Conservation (phyloP, 2,329 filamentous ascomycete genomes). For the Ambrosiella beaveri region DNA sequence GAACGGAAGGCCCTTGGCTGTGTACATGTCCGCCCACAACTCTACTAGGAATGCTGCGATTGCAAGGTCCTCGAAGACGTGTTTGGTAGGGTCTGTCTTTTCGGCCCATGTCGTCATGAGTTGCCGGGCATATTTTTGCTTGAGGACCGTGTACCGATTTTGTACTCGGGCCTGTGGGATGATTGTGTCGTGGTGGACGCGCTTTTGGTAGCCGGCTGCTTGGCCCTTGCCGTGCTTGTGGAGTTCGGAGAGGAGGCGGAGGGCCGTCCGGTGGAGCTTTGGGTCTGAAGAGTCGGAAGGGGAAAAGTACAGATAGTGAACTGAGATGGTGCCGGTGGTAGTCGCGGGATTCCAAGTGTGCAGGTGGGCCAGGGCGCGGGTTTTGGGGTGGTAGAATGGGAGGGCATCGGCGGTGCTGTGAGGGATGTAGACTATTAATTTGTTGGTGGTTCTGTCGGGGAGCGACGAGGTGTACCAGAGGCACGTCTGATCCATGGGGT, state of each 20-base stretch:
- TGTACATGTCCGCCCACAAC: slow-evolving; percentile 76
- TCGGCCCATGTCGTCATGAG: slow-evolving; percentile 71
- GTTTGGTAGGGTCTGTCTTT: slow-evolving; percentile 70
- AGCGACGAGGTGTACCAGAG: slow-evolving; percentile 37
- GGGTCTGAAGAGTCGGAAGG: slow-evolving; percentile 15
- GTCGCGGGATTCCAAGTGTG: slow-evolving; percentile 41
- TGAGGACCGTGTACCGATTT: slow-evolving; percentile 64
- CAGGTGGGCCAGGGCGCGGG: slow-evolving; percentile 57
- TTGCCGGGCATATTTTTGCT: slow-evolving; percentile 55
- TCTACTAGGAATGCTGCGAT: slow-evolving; percentile 90
- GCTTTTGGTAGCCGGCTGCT: slow-evolving; percentile 54
- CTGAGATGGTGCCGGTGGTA: slow-evolving; percentile 31
- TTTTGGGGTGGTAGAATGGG: slow-evolving; percentile 76
- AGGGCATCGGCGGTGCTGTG: slow-evolving; percentile 47
- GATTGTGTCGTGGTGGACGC: slow-evolving; percentile 67
- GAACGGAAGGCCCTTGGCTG: slow-evolving; percentile 29
- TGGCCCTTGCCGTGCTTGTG: slow-evolving; percentile 57
- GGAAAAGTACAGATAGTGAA: slow-evolving; percentile 42
- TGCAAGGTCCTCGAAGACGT: slow-evolving; percentile 84
- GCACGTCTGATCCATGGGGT: slow-evolving; percentile 65
- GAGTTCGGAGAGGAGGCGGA: slow-evolving; percentile 49
- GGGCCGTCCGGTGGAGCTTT: slow-evolving; percentile 49
- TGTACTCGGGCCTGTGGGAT: slow-evolving; percentile 64
- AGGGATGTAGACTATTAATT: slow-evolving; percentile 55
- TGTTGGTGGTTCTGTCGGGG: slow-evolving; percentile 2